Base-by-base conservation (phyloP, 768 basidiomycete genomes). In the Suillus subalutaceus region DNA sequence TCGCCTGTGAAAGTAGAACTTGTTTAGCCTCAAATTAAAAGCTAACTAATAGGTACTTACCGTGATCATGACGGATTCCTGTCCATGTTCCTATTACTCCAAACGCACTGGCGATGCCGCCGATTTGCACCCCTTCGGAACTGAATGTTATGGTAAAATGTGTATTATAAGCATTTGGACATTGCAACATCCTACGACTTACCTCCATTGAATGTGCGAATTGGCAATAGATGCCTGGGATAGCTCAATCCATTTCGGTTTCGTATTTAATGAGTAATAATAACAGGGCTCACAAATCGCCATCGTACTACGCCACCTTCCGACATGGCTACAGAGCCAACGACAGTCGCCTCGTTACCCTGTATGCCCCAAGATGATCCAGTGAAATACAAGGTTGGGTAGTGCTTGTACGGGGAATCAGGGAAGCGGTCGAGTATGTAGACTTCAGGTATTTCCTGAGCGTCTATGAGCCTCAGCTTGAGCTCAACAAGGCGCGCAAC, bases 1-100 rank as follows among this genome's bases (percentile, higher is more conserved):
- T 92, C 90, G 44, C 83, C 87, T 86, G 62, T 20, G 30, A 26
- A 63, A 59, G 35, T 15, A 18, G 35, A 68, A 55, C 5, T 6
- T 60, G 7, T 43, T 20, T 8, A 46, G 41, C 23, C 52, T n/a
- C 55, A 16, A 30, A n/a, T 8, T 30, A n/a, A 56, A 32, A 13
- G 7, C 66, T 60, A 30, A 65, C 3, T 6, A 6, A 26, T 59
- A 41, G 18, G 4, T 18, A 68, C 74, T 23, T 65, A 86, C 87
- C 85, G 66, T 80, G 81, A 63, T 85, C 86, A 67, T 91, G 90
- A 65, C 78, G 72, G 6, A 83, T 84, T 1, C 88, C 87, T 6
- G 86, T 86, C 91, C 91, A 93, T 9, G 84, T 80, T 6, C 92
- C 90, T 37, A 88, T 81, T 30, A 92, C 79, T 7, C 91, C 91